Base-by-base conservation (phyloP, 441 rosid species). In the Populus hybrid region DNA sequence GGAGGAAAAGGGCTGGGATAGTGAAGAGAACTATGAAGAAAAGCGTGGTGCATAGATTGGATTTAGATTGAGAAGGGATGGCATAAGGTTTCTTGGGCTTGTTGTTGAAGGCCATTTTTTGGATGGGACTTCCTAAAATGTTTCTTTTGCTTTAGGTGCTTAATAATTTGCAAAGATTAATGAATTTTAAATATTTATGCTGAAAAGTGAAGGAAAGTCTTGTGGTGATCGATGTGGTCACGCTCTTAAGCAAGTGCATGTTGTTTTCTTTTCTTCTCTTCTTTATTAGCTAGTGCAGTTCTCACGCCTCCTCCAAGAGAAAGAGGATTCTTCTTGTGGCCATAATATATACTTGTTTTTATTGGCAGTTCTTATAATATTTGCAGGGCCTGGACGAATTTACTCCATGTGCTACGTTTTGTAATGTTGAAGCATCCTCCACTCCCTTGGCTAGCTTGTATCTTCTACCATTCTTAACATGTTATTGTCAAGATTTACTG, bases 11-110 rank as follows among this genome's bases (percentile, higher is more conserved):
- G 71, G 90, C 87, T 0, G 95, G 97, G 73, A 93, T 85, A 70
- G 95, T 90, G 88, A 95, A 89, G 77, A 91, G 88, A 69, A 92
- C 90, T 23, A 92, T 74, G 90, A 92, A 95, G 85, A 93, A 89
- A 23, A 92, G 87, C 32, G 88, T 79, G 68, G 88, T 88, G 84
- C 90, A 84, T 0, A 90, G 95, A 70, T 73, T 91, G 77, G 84
- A 81, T 21, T 83, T 61, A 61, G 65, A 61, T 10, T 23, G 86
- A 75, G 73, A 69, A 24, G 85, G 77, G 77, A 76, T 67, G 32
- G 80, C 72, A 66, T 70, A 75, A 20, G 86, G 34, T 75, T 86
- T 91, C 84, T 89, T 92, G 81, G 85, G 81, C 82, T 92, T 91
- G 84, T 32, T 83, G 85, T 73, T 85, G 77, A 83, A 77, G 70